Conservation (phyloP, 768 basidiomycete species). For the Kwoniella sp. region DNA sequence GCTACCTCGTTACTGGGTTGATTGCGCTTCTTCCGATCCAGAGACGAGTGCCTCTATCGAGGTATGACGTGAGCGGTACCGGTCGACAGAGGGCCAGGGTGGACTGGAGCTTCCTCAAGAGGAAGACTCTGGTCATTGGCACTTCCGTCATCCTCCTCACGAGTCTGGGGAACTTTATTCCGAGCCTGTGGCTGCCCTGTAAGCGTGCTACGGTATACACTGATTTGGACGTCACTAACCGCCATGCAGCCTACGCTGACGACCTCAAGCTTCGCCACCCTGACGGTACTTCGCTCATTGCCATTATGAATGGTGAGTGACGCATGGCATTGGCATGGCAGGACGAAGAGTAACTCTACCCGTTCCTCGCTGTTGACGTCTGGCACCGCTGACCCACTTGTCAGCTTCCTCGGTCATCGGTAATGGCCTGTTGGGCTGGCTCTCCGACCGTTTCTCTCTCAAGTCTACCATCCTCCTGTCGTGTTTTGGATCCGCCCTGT, state of each 20-base stretch:
- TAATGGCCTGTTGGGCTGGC: constrained; percentile 31
- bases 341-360: too few relatives aligned
- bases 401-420: constrained; percentile 43
- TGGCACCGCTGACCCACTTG: neutral
- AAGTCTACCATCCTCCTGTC: constrained; percentile 30
- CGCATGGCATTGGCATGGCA: neutral
- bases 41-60: constrained; percentile 31
- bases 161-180: constrained; percentile 42
- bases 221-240: too few relatives aligned
- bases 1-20: constrained; percentile 21
- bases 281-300: constrained; percentile 34
- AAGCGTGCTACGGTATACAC: neutral
- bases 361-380: neutral
- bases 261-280: constrained; percentile 30
- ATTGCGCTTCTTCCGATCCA: constrained; percentile 34
- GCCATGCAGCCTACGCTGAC: constrained; percentile 30
- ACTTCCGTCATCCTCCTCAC: constrained; percentile 26
- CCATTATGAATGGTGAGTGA: constrained; percentile 41
- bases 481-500: constrained; percentile 26
- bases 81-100: constrained; percentile 1
- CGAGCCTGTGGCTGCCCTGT: constrained; percentile 40
- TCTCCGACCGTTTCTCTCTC: constrained; percentile 36
- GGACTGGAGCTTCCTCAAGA: constrained; percentile 22
- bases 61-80: constrained; percentile 1
- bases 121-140: constrained; percentile 23